A percentile compares a stretch with the other conserved stretches of the same genome.
Conservation (phyloP, 2,329 filamentous ascomycete genomes). For the Hirsutella thompsonii region DNA sequence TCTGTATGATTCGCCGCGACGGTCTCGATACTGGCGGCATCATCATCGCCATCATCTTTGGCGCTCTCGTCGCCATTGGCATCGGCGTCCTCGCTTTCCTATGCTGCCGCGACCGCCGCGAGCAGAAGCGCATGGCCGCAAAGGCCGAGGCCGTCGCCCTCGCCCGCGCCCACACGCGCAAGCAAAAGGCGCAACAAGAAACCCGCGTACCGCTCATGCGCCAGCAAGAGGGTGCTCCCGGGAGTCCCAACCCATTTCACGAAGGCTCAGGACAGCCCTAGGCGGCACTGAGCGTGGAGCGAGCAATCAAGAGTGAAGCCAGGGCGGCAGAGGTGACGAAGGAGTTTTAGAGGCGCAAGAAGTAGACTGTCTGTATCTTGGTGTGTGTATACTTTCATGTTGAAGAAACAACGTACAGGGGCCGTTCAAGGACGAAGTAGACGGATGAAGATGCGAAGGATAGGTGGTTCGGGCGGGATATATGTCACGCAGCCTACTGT, state of each 20-base stretch:
- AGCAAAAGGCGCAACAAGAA: conserved; percentile 20
- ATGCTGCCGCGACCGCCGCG: conserved; percentile 36
- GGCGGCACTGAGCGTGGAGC: neutral
- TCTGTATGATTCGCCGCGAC: conserved; percentile 28
- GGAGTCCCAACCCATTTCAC: conserved; percentile 21
- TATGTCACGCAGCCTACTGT: no score
- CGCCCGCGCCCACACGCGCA: conserved; percentile 33
- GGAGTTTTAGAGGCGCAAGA: no score
- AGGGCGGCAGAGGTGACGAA: no score
- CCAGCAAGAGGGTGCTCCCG: conserved; percentile 11
- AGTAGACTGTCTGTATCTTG: no score
- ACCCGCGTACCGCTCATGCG: conserved; percentile 23
- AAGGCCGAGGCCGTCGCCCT: conserved; percentile 37
- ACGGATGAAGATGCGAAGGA: no score
- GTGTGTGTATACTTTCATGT: no score
- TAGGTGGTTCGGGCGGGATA: no score
- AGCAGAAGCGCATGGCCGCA: conserved; percentile 28
- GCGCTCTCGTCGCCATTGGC: conserved; percentile 22
- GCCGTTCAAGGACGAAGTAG: no score
- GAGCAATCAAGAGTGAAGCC: no score
- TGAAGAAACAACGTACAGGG: no score
- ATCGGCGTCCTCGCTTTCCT: conserved; percentile 31
- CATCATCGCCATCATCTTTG: conserved; percentile 35
- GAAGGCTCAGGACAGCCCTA: conserved; percentile 11
- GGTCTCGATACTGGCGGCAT: conserved; percentile 29